A percentile compares a stretch with the other conserved stretches of the same genome.
Evolutionary conservation across 805 yeast genomes (phyloP).

Genomic region (Spathaspora girioi): DNA sequence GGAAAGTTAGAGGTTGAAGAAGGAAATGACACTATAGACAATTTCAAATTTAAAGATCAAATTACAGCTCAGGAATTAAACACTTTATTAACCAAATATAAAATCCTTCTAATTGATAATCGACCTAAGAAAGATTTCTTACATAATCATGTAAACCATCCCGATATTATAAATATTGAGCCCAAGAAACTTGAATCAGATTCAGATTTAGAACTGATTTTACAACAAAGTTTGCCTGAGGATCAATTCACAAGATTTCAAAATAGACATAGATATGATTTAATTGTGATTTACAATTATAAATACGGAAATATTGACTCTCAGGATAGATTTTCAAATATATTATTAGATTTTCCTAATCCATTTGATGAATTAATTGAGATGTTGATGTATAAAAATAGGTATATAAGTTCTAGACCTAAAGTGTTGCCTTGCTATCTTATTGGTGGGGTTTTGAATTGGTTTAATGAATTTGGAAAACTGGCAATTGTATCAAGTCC

Average conservation of each 20-base stretch:
- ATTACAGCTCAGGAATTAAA: conserved; percentile 18
- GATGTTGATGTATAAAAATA: conserved; percentile 25
- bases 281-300: conserved; percentile 63
- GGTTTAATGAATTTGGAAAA: conserved; percentile 32
- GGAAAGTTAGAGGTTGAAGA: neutral
- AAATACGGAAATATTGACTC: conserved; percentile 27
- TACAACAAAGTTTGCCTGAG: conserved; percentile 54
- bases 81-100: conserved; percentile 5
- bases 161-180: conserved; percentile 67
- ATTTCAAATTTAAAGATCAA: conserved; percentile 7
- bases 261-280: conserved; percentile 51
- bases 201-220: conserved; percentile 60
- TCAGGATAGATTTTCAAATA: conserved; percentile 26
- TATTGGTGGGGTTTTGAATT: conserved; percentile 34
- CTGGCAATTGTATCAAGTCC: conserved; percentile 13
- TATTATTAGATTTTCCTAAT: conserved; percentile 45
- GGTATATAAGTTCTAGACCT: conserved; percentile 30
- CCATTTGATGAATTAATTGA: conserved; percentile 52
- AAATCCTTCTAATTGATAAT: conserved; percentile 65
- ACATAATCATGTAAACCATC: conserved; percentile 57
- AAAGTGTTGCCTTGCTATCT: conserved; percentile 29
- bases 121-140: conserved; percentile 60
- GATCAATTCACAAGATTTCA: conserved; percentile 53
- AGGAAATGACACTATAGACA: neutral
- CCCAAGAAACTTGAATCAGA: conserved; percentile 53